Evolutionary conservation across 2,329 filamentous ascomycete genomes (phyloP), one percentile per base, ranked within the genome.

Genomic region (Botrytis elliptica): DNA sequence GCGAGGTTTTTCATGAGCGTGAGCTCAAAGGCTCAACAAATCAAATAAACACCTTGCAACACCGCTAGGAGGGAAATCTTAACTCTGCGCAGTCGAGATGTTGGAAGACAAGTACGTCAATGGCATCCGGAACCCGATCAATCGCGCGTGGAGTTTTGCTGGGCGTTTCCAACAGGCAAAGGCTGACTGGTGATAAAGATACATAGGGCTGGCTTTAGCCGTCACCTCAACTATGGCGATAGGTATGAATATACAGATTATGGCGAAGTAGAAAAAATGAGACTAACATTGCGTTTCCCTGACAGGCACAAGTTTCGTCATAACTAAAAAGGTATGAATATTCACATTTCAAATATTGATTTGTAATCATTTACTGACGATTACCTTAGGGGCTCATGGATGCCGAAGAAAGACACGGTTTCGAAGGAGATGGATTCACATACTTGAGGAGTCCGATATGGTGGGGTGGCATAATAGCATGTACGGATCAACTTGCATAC

Each of bases 381-480:
- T 20, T 49, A 29, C 77, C 68, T 78, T 79, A 95, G 92, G 95
- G 95, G 77, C 88, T 99, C 78, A 94, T 95, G 83, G 93, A 97
- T 83, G 93, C 94, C 76, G 93, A 93, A 81, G 92, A 97, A 84
- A 89, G 90, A 79, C 95, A 98, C 85, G 97, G 96, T 66, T 99
- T 98, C 81, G 94, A 98, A 82, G 96, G 97, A 79, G 96, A 98
- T 79, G 96, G 96, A 74, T 99, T 93, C 83, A 91, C 94, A 81
- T 99, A 99, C 83, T 84, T 99, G 74, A 93, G 91, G 82, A 98
- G 93, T 82, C 95, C 95, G n/a, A 87, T 95, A 79, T 99, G 96
- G 96, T 99, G 96, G 96, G 93, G 89, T 74, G 96, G 96, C 77
- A 98, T 98, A 78, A 85, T 91, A 77, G 97, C 94, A 81, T 90